A percentile compares a stretch with the other conserved stretches of the same genome.
Conservation (phyloP, 768 basidiomycete genomes). For the Tulasnella sp. region DNA sequence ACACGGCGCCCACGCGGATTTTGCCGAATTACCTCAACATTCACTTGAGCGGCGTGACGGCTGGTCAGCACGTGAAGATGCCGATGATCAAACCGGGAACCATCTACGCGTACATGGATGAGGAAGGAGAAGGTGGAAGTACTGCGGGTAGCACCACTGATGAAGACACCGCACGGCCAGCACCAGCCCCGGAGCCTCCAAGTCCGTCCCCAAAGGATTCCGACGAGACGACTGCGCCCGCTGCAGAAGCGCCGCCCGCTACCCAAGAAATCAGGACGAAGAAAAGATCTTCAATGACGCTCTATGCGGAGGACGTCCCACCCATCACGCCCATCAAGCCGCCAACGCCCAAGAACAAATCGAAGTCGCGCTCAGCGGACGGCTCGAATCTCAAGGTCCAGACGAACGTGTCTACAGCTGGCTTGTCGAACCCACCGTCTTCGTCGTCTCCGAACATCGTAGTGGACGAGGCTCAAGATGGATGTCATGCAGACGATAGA, state of each 20-base stretch:
- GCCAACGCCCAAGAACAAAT: not conserved
- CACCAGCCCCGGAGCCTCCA: not conserved
- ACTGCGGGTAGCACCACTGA: not conserved
- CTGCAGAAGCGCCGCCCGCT: not conserved
- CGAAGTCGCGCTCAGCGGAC: not conserved
- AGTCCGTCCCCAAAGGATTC: not conserved
- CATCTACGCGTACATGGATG: not conserved
- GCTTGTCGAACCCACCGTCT: not conserved
- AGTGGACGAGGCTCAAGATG: not conserved
- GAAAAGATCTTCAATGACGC: not conserved
- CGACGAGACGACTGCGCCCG: not conserved
- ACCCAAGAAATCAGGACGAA: not conserved
- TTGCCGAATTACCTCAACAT: constrained; percentile 6
- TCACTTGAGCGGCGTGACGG: not conserved
- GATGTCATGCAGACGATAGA: not conserved
- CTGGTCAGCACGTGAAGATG: constrained; percentile 1
- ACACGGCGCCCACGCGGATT: constrained; percentile 1
- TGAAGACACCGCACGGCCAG: not conserved
- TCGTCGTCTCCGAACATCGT: not conserved
- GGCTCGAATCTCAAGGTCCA: not conserved
- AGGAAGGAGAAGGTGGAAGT: not conserved
- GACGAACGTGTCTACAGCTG: not conserved
- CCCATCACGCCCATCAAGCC: not conserved
- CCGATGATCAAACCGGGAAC: constrained; percentile 2
- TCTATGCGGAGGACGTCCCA: not conserved